Percentiles rank a stretch among this genome's conserved stretches.
Evolutionary conservation across 1,284 basidiomycete species (phyloP).

Genomic region (Singerocomus rubriflavus): DNA sequence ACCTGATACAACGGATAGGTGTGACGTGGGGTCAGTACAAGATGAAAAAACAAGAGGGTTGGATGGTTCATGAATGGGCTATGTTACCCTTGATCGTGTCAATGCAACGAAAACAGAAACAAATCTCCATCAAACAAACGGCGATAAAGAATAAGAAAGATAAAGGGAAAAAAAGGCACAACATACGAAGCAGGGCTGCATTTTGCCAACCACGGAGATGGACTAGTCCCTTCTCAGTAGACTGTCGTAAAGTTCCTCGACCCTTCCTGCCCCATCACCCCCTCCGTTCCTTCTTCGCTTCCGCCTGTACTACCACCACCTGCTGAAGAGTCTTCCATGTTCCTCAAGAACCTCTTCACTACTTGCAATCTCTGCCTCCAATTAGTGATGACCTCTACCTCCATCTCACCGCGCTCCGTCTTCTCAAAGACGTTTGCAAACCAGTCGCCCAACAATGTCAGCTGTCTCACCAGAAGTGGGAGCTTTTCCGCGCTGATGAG

Average conservation of each 20-base stretch:
- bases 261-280: slow-evolving; percentile 45
- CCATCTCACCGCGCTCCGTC: slow-evolving; percentile 65
- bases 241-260: slow-evolving; percentile 50
- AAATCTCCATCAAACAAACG: slow-evolving; percentile 7
- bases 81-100: slow-evolving; percentile 10
- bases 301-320: neutral
- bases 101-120: slow-evolving; percentile 5
- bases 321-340: slow-evolving; percentile 25
- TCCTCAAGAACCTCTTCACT: slow-evolving; percentile 62
- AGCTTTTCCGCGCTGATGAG: slow-evolving; percentile 84
- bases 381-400: slow-evolving; percentile 82
- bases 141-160: neutral
- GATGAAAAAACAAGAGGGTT: neutral
- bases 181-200: slow-evolving; percentile 1
- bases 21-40: slow-evolving; percentile 19
- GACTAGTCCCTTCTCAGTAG: slow-evolving; percentile 22
- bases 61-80: slow-evolving; percentile 9
- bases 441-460: slow-evolving; percentile 84
- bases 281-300: slow-evolving; percentile 31
- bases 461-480: slow-evolving; percentile 80
- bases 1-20: slow-evolving; percentile 13
- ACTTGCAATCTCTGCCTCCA: slow-evolving; percentile 81
- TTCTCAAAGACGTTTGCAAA: slow-evolving; percentile 81
- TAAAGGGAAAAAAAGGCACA: neutral
- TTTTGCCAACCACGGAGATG: neutral